A percentile compares a stretch with the other conserved stretches of the same genome.
Evolutionary conservation across 768 basidiomycete species (phyloP).

Genomic region (Mycena pura): DNA sequence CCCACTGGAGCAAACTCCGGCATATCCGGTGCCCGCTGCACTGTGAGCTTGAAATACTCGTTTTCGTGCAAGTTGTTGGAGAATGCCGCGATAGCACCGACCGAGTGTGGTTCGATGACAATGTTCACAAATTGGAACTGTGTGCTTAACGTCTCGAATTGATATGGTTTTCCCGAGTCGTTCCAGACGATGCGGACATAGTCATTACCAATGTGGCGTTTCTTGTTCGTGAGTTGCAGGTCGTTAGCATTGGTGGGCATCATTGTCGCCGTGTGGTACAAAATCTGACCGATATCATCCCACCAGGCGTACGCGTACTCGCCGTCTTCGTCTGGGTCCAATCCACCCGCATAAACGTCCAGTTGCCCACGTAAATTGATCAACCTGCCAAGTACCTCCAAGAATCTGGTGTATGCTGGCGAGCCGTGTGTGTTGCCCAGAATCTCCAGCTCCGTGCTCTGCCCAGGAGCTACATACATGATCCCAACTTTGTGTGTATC

Average conservation of each 20-base stretch:
- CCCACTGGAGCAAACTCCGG: slow-evolving; percentile 94
- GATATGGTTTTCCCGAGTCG: slow-evolving; percentile 89
- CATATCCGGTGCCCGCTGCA: slow-evolving; percentile 90
- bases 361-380: slow-evolving; percentile 89
- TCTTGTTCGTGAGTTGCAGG: slow-evolving; percentile 82
- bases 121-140: slow-evolving; percentile 98
- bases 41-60: slow-evolving; percentile 94
- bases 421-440: slow-evolving; percentile 91
- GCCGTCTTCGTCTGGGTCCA: slow-evolving; percentile 91
- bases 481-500: slow-evolving; percentile 98
- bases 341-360: slow-evolving; percentile 91
- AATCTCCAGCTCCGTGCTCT: slow-evolving; percentile 84
- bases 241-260: slow-evolving; percentile 86
- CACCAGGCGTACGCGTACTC: slow-evolving; percentile 99
- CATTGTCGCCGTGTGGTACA: slow-evolving; percentile 96
- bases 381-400: slow-evolving; percentile 87
- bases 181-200: slow-evolving; percentile 97
- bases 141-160: slow-evolving; percentile 89
- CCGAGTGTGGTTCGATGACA: slow-evolving; percentile 92
- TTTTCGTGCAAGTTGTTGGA: slow-evolving; percentile 86
- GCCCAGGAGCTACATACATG: slow-evolving; percentile 93
- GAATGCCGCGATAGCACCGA: slow-evolving; percentile 83
- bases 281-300: slow-evolving; percentile 95
- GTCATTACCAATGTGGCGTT: slow-evolving; percentile 96
- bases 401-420: slow-evolving; percentile 91